A percentile compares a stretch with the other conserved stretches of the same genome.
Evolutionary conservation across 2,329 filamentous ascomycete genomes (phyloP).

Genomic region (Davidsoniella australis): DNA sequence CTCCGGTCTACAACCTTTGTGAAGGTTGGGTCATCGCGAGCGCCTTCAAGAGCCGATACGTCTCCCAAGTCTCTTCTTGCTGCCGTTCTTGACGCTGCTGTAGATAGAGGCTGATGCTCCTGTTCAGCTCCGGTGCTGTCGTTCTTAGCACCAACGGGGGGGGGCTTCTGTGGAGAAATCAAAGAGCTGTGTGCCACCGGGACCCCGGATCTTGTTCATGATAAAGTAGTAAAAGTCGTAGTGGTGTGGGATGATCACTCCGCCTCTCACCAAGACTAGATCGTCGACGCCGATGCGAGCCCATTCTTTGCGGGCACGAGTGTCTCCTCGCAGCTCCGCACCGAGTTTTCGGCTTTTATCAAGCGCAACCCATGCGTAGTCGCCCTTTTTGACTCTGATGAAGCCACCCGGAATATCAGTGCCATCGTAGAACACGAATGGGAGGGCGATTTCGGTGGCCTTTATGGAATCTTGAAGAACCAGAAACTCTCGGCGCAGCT

Average conservation of each 20-base stretch:
- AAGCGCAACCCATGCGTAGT: constrained; percentile 81
- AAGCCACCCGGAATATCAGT: constrained; percentile 72
- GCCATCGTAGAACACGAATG: constrained; percentile 95
- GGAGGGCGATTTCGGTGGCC: constrained; percentile 72
- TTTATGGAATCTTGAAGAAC: constrained; percentile 73
- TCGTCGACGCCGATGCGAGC: constrained; percentile 89
- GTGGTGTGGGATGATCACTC: constrained; percentile 92
- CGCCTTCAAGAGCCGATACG: constrained; percentile 52
- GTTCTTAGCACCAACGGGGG: constrained; percentile 16
- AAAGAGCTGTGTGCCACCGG: constrained; percentile 59
- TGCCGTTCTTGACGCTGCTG: constrained; percentile 22
- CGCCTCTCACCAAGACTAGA: constrained; percentile 77
- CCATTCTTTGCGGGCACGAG: constrained; percentile 61
- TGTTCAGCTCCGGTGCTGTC: constrained; percentile 12
- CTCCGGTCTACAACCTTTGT: constrained; percentile 92
- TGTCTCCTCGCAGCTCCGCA: constrained; percentile 57
- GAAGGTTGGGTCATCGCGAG: constrained; percentile 54
- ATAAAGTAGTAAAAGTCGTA: constrained; percentile 97
- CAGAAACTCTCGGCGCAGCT: constrained; percentile 68
- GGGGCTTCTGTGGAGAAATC: constrained; percentile 45
- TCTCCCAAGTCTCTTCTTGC: constrained; percentile 25
- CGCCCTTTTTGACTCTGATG: constrained; percentile 82
- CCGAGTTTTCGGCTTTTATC: constrained; percentile 84
- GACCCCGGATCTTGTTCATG: constrained; percentile 65
- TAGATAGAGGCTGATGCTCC: constrained; percentile 15